Percentiles rank a stretch among this genome's conserved stretches.
Conservation (phyloP, 2,329 filamentous ascomycete species). For the Paracoccidioides lutzii region DNA sequence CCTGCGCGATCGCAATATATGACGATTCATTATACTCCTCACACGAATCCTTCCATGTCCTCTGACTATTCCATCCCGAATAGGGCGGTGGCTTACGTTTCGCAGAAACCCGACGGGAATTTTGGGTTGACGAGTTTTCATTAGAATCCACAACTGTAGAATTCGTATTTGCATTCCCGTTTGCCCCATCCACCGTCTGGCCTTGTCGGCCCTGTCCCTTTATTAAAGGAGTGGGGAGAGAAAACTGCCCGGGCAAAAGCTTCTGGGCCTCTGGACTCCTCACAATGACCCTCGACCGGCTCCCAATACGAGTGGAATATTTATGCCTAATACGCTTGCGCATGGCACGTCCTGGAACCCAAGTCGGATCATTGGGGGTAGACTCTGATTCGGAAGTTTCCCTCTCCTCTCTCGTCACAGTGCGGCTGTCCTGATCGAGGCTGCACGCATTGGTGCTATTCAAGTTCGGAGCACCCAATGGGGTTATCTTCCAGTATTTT, state of each 20-base stretch:
- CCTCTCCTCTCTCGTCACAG: conserved; percentile 7
- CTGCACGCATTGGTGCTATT: conserved; percentile 6
- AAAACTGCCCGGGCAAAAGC: conserved; percentile 28
- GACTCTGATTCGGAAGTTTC: conserved; percentile 20
- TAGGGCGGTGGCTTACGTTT: conserved; percentile 6
- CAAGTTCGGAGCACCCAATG: conserved; percentile 12
- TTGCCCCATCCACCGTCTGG: conserved; percentile 14
- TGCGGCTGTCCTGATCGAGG: conserved; percentile 4
- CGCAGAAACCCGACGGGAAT: conserved; percentile 2
- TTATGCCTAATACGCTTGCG: conserved; percentile 26
- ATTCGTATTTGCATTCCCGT: not conserved
- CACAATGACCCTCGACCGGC: conserved; percentile 18
- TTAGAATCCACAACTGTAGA: not conserved
- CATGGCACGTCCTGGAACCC: conserved; percentile 20
- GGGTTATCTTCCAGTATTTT: conserved; percentile 26
- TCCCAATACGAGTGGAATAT: conserved; percentile 20
- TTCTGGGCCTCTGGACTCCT: conserved; percentile 25
- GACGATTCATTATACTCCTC: conserved; percentile 13
- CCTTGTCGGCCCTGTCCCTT: conserved; percentile 21
- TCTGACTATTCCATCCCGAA: not conserved
- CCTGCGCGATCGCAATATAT: conserved; percentile 24
- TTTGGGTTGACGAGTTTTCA: not conserved
- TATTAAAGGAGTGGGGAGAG: conserved; percentile 31
- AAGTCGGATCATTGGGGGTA: conserved; percentile 27
- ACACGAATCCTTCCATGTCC: conserved; percentile 22